These are phyloP conservation scores for Rhizomucor pusillus DNA, from an alignment of 371 early-diverging fungal species.

Conservation along the genomic window DNA sequence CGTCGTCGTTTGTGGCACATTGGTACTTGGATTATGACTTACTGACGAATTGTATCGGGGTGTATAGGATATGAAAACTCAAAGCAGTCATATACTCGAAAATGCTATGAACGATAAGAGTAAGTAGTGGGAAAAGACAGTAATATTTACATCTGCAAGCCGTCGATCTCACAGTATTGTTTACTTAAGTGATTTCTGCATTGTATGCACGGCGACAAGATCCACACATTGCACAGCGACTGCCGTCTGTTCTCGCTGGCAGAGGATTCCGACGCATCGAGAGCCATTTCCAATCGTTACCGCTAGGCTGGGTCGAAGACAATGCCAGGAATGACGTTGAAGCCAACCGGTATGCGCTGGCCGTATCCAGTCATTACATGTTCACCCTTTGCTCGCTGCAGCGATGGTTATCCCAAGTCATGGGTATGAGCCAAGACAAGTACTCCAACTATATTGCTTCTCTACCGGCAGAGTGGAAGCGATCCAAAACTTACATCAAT, in stretches of 20 bases:
- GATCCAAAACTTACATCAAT: constrained; percentile 35
- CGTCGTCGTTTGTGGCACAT: background rate
- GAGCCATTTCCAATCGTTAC: constrained; percentile 30
- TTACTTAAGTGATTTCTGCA: constrained; percentile 30
- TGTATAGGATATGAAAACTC: constrained; percentile 37
- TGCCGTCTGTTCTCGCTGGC: constrained; percentile 42
- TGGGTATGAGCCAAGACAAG: constrained; percentile 26
- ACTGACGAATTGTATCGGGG: background rate
- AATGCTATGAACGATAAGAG: constrained; percentile 37
- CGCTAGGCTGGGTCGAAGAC: constrained; percentile 38
- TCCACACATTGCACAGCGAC: constrained; percentile 40
- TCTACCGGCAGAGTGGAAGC: constrained; percentile 38
- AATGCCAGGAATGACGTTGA: background rate
- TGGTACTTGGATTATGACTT: too few species aligned
- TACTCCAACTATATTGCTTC: constrained; percentile 28
- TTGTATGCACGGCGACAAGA: constrained; percentile 42
- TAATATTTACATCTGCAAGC: too few species aligned
- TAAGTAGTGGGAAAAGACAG: too few species aligned
- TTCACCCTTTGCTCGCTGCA: constrained; percentile 31
- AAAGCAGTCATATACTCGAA: constrained; percentile 34
- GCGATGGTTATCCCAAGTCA: constrained; percentile 35
- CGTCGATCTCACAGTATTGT: too few species aligned
- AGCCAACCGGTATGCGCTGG: constrained; percentile 3
- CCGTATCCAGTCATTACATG: constrained; percentile 27
- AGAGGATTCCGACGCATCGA: constrained; percentile 37